phyloP scores from a whole-genome alignment of 305 asterid genomes.

The Fraxinus baroniana region DNA sequence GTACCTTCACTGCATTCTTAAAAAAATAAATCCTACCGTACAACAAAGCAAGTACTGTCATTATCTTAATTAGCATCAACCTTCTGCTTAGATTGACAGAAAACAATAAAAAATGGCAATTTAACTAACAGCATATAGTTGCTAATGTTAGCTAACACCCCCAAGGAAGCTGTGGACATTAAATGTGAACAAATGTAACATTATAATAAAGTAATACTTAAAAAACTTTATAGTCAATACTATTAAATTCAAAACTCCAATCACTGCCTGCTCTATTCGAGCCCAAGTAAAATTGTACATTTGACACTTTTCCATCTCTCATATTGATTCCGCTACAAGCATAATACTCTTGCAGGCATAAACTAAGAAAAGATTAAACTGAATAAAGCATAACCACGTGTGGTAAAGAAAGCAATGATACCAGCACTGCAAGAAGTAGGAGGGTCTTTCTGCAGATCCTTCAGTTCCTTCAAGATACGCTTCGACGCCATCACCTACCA shows the following conservation, averaged over 20 bases:
- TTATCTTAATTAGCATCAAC: background rate
- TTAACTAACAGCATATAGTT: background rate
- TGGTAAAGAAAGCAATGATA: conserved; percentile 2
- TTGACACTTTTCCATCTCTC: background rate
- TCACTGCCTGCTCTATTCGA: background rate
- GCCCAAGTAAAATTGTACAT: background rate
- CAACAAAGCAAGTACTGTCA: background rate
- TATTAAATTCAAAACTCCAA: background rate
- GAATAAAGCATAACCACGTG: background rate
- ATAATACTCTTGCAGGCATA: background rate
- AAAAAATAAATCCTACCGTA: background rate
- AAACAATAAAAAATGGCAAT: background rate
- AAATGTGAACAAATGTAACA: background rate
- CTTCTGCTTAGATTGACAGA: background rate
- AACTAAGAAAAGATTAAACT: background rate
- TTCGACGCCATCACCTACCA: conserved; percentile 26
- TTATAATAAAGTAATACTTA: background rate
- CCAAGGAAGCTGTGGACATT: background rate
- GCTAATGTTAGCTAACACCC: background rate
- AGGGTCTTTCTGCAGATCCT: conserved; percentile 46
- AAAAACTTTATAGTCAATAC: background rate
- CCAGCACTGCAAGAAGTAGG: conserved; percentile 48
- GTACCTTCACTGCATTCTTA: background rate
- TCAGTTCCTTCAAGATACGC: conserved; percentile 39
- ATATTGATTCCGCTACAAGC: background rate